Percentiles rank a stretch among this genome's conserved stretches.
phyloP scores from a whole-genome alignment of 1,284 basidiomycete species.

The Moesziomyces parantarcticus region DNA sequence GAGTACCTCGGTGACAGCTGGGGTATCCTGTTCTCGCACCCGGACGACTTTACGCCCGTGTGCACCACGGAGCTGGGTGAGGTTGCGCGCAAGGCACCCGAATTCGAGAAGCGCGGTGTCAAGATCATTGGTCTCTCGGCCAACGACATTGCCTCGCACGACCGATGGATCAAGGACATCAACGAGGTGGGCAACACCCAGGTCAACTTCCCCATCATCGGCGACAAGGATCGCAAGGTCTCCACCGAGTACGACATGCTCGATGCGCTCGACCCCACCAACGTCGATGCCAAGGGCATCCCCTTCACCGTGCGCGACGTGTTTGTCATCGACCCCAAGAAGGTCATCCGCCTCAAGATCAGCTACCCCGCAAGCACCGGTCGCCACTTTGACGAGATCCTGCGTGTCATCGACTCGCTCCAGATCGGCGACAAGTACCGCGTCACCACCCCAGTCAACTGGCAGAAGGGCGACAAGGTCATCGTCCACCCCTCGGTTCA shows the following conservation, averaged over 20 bases:
- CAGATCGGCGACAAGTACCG: conserved; percentile 82
- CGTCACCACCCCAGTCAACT: conserved; percentile 82
- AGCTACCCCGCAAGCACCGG: conserved; percentile 76
- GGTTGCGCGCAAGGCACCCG: conserved; percentile 84
- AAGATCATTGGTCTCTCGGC: conserved; percentile 83
- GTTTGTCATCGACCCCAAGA: conserved; percentile 66
- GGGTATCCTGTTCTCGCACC: conserved; percentile 77
- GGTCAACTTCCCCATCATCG: conserved; percentile 94
- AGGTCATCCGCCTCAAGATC: conserved; percentile 77
- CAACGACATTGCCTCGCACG: conserved; percentile 83
- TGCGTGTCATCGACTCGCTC: conserved; percentile 85
- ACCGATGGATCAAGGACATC: conserved; percentile 87
- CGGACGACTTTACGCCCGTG: conserved; percentile 74
- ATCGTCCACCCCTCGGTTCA: conserved; percentile 91
- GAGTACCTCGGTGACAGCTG: conserved; percentile 89
- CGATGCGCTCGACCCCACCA: conserved; percentile 92
- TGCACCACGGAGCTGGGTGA: conserved; percentile 92
- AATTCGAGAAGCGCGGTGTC: conserved; percentile 87
- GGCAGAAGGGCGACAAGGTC: conserved; percentile 91
- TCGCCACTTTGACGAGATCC: conserved; percentile 79
- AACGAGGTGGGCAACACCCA: conserved; percentile 80
- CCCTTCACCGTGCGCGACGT: conserved; percentile 73
- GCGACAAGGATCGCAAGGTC: conserved; percentile 82
- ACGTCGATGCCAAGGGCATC: conserved; percentile 87
- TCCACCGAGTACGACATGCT: conserved; percentile 84